A percentile compares a stretch with the other conserved stretches of the same genome.
Evolutionary conservation across 495 filamentous ascomycete genomes (phyloP).

Genomic region (Pseudoneurospora amorphoporcata): DNA sequence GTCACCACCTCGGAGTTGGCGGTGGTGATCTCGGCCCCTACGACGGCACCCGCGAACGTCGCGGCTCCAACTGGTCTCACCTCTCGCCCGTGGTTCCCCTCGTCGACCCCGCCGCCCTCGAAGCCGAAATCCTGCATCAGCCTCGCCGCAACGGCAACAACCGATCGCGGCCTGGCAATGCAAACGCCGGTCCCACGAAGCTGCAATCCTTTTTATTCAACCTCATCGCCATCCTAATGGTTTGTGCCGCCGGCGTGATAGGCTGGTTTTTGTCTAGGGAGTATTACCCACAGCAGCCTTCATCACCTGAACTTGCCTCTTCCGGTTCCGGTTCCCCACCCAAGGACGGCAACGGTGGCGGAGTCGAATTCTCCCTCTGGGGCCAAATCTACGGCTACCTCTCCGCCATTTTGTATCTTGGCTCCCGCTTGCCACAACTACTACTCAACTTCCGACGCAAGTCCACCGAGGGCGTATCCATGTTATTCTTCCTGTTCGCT

Average conservation of each 20-base stretch:
- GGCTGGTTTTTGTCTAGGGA: constrained; percentile 70
- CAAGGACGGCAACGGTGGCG: constrained; percentile 2
- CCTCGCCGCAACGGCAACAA: not conserved
- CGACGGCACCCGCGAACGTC: constrained; percentile 28
- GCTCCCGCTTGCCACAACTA: constrained; percentile 77
- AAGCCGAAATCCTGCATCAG: not conserved
- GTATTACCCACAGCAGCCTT: constrained; percentile 13
- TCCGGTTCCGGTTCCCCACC: not conserved
- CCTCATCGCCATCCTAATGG: constrained; percentile 57
- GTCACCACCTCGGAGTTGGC: not conserved
- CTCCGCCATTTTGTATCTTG: constrained; percentile 80
- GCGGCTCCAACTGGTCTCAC: constrained; percentile 40
- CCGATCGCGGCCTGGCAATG: constrained; percentile 8
- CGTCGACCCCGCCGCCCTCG: constrained; percentile 26
- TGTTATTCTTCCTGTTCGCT: constrained; percentile 94
- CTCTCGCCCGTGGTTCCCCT: constrained; percentile 75
- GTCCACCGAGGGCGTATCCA: constrained; percentile 78
- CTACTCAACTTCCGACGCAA: constrained; percentile 83
- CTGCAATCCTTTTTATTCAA: constrained; percentile 63
- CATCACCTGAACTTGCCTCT: not conserved
- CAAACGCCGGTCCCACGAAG: constrained; percentile 23
- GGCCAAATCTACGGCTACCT: constrained; percentile 84
- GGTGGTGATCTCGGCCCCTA: not conserved
- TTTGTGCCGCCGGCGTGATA: constrained; percentile 68
- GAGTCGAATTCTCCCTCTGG: constrained; percentile 34